Base-by-base conservation (phyloP, 345 rosid genomes). In the Raphanus sativus region DNA sequence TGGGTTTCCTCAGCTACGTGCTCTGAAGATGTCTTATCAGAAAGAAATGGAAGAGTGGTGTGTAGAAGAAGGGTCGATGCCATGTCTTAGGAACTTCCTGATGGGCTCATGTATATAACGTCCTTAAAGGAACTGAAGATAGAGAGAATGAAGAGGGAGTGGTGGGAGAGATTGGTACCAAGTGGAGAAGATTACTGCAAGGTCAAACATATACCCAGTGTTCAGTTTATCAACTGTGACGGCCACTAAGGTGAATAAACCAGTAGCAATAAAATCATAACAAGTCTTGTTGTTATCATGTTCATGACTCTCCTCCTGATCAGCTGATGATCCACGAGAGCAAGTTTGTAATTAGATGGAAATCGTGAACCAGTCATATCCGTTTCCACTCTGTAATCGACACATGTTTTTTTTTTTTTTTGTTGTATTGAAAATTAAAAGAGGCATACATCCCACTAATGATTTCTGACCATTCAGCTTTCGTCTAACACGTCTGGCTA, bases 61-160 rank as follows among this genome's bases (percentile, higher is more conserved):
- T 33, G 30, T 77, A 10, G 75, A 77, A 77, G 64, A 77, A 69
- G 74, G 69, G 0, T 42, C 86, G 16, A 76, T 86, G 83, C 58
- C 33, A 30, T 30, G 33, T 30, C 33, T 30, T 30, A 68, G 25
- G 79, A n/a, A 61, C 69, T 76, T 45, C 79, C 83, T 4, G 81
- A 76, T 45, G 81, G 85, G n/a, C 5, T 83, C 5, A 66, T 0
- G 0, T 61, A 75, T 52, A 2, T 48, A 17, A 29, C 28, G 4
- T 40, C 68, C 8, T 13, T 68, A 8, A 75, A 75, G 52, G 74
- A 68, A 42, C 17, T 75, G 17, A 67, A 1, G 6, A 42, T 75
- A 0, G 15, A 2, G 28, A 5, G 29, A 38, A 74, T 64, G 77
- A 64, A 36, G 34, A 32, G 25, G 12, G 56, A 65, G 6, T 74